Evolutionary conservation across 1,139 yeast genomes (phyloP).

Genomic region (Protomyces inundatus): DNA sequence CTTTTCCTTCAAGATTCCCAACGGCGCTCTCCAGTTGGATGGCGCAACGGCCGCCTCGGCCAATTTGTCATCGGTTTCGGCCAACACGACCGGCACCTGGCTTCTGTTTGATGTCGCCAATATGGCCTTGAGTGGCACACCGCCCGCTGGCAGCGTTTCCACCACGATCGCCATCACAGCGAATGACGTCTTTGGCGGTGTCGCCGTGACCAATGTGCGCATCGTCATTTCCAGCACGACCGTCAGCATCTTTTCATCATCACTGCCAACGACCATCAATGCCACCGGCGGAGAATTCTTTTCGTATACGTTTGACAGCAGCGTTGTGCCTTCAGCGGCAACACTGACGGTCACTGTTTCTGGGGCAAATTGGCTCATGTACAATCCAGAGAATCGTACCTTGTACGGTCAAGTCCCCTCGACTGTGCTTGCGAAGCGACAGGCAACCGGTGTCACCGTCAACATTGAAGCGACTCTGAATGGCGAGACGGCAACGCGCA

Average conservation of each 20-base stretch:
- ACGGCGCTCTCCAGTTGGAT: slow-evolving; percentile 57
- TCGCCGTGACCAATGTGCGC: slow-evolving; percentile 24
- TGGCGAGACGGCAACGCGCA: slow-evolving; percentile 27
- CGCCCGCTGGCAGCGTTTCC: slow-evolving; percentile 46
- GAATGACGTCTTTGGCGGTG: slow-evolving; percentile 31
- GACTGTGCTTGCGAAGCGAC: slow-evolving; percentile 12
- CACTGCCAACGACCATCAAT: slow-evolving; percentile 42
- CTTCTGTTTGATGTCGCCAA: slow-evolving; percentile 59
- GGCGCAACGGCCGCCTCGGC: slow-evolving; percentile 45
- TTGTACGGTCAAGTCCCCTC: slow-evolving; percentile 66
- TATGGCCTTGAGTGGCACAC: slow-evolving; percentile 57
- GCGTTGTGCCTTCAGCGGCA: slow-evolving; percentile 41
- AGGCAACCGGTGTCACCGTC: slow-evolving; percentile 28
- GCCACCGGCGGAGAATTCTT: slow-evolving; percentile 63
- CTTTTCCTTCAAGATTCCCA: slow-evolving; percentile 58
- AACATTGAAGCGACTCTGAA: slow-evolving; percentile 29
- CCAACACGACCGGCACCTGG: slow-evolving; percentile 49
- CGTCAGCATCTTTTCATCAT: slow-evolving; percentile 29
- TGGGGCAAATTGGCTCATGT: slow-evolving; percentile 60
- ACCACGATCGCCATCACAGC: slow-evolving; percentile 30
- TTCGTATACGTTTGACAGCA: slow-evolving; percentile 44
- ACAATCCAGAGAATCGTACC: slow-evolving; percentile 55
- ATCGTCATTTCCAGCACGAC: slow-evolving; percentile 43
- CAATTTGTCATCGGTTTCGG: slow-evolving; percentile 52
- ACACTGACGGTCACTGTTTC: slow-evolving; percentile 46